Conservation (phyloP, 257 asterid genomes). For the Solanum bulbocastanum region DNA sequence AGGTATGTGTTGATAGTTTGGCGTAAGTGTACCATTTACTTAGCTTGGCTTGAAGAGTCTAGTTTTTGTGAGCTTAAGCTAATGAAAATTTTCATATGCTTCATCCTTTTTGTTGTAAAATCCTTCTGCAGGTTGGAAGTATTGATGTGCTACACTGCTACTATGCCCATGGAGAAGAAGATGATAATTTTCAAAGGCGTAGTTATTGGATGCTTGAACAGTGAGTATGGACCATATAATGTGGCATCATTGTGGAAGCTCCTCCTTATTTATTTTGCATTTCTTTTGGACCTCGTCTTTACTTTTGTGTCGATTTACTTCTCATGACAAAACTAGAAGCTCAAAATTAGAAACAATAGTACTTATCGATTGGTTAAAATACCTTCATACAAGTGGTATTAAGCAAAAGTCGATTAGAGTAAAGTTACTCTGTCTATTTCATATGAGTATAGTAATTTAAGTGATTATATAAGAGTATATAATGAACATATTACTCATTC, state of each 20-base stretch:
- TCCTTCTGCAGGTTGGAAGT: conserved; percentile 77
- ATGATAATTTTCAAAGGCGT: conserved; percentile 90
- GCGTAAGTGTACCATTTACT: neutral
- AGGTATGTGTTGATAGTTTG: conserved; percentile 39
- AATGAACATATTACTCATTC: neutral
- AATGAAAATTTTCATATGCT: neutral
- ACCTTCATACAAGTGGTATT: neutral
- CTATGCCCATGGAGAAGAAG: conserved; percentile 98
- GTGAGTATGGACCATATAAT: conserved; percentile 36
- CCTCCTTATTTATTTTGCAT: neutral
- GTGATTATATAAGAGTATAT: neutral
- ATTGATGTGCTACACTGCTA: conserved; percentile 94
- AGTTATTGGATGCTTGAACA: conserved; percentile 98
- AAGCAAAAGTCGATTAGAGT: neutral
- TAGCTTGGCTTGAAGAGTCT: neutral
- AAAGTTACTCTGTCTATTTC: neutral
- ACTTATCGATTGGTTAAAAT: neutral
- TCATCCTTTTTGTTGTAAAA: conserved; percentile 4
- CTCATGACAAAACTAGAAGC: neutral
- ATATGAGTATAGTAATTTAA: neutral
- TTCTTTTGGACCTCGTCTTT: conserved; percentile 1
- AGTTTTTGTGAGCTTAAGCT: neutral
- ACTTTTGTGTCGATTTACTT: neutral
- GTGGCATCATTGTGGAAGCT: neutral
- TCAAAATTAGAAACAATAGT: neutral